Conservation (phyloP, 345 rosid species). For the Aethionema arabicum region DNA sequence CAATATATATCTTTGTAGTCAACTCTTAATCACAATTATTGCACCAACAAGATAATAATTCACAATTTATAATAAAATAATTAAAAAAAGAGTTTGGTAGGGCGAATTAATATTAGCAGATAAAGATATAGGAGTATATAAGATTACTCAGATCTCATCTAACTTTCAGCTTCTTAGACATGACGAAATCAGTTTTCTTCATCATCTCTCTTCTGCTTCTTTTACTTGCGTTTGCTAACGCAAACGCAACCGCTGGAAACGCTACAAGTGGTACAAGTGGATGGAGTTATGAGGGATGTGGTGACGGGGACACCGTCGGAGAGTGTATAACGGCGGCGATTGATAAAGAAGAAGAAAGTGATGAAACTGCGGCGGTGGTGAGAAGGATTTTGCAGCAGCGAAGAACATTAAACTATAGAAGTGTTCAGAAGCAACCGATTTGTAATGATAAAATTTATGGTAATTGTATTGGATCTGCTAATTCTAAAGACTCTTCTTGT, state of each 20-base stretch:
- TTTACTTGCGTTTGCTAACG: neutral
- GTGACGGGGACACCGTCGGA: slow-evolving; percentile 19
- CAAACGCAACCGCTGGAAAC: slow-evolving; percentile 16
- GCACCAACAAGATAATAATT: neutral
- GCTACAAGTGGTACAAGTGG: slow-evolving; percentile 19
- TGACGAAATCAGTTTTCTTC: slow-evolving; percentile 6
- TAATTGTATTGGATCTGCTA: slow-evolving; percentile 11
- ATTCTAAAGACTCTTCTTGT: neutral
- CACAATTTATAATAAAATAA: neutral
- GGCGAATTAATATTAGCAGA: neutral
- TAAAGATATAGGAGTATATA: neutral
- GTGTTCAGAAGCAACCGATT: neutral
- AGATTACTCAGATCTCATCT: neutral
- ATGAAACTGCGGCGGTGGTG: slow-evolving; percentile 19
- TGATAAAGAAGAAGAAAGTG: slow-evolving; percentile 8
- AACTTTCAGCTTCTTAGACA: slow-evolving; percentile 6
- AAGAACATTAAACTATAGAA: neutral
- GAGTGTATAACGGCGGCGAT: slow-evolving; percentile 13
- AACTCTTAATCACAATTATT: neutral
- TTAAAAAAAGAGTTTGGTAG: neutral
- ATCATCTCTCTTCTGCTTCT: slow-evolving; percentile 21
- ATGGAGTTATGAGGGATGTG: slow-evolving; percentile 14
- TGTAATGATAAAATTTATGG: slow-evolving; percentile 5
- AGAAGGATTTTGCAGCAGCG: slow-evolving; percentile 22
- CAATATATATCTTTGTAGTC: too few relatives aligned